These are phyloP conservation scores for Parastagonospora avenae DNA, from an alignment of 2,329 filamentous ascomycete genomes.

Conservation along the genomic window DNA sequence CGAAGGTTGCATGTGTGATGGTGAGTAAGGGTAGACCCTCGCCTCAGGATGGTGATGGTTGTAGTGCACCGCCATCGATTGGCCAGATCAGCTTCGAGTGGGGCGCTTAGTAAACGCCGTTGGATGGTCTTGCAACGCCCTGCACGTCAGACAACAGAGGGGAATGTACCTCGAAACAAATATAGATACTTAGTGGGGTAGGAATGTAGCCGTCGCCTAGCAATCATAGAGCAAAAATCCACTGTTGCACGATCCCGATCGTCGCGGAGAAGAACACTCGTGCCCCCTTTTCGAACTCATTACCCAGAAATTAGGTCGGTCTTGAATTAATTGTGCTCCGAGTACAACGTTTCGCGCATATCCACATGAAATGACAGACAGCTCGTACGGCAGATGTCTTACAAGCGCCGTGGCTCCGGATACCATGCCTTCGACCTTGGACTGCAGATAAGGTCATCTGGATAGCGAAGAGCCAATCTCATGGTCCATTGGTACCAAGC, in stretches of 20 bases:
- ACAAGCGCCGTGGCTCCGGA: too few relatives aligned
- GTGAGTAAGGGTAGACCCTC: not conserved
- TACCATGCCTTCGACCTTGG: too few relatives aligned
- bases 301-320: too few relatives aligned
- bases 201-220: too few relatives aligned
- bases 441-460: not conserved
- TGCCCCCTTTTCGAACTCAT: too few relatives aligned
- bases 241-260: too few relatives aligned
- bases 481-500: not conserved
- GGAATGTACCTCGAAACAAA: conserved; percentile 12
- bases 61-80: conserved; percentile 8
- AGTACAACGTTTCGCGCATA: too few relatives aligned
- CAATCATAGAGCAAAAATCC: too few relatives aligned
- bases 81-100: not conserved
- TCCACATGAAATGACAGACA: too few relatives aligned
- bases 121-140: conserved; percentile 2
- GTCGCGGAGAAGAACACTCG: too few relatives aligned
- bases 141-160: conserved; percentile 9
- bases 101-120: conserved; percentile 22
- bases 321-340: too few relatives aligned
- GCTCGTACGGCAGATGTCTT: too few relatives aligned
- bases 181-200: not conserved
- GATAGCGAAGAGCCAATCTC: not conserved
- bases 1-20: not conserved
- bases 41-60: not conserved